Evolutionary conservation across 2,329 filamentous ascomycete genomes (phyloP).

Genomic region (Cladosporium sp.): DNA sequence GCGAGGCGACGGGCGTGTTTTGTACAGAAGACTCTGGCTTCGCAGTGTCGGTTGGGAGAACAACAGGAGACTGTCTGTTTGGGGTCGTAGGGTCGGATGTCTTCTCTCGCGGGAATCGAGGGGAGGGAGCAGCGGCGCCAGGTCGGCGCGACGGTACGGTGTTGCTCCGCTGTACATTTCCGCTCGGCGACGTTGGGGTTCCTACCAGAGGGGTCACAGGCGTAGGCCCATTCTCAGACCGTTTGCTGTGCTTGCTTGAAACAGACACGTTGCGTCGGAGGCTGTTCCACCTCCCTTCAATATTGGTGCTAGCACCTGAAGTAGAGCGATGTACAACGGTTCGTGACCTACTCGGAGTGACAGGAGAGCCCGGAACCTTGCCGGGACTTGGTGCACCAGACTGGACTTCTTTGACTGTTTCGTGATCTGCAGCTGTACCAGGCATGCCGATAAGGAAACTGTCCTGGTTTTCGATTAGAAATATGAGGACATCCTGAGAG

Average conservation of each 20-base stretch:
- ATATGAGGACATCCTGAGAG: slow-evolving; percentile 95
- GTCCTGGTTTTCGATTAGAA: slow-evolving; percentile 96
- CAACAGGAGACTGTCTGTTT: slow-evolving; percentile 19
- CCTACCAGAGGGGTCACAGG: slow-evolving; percentile 52
- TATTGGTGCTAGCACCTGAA: slow-evolving; percentile 82
- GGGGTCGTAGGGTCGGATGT: slow-evolving; percentile 49
- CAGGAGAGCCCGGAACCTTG: slow-evolving; percentile 35
- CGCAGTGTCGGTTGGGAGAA: slow-evolving; percentile 16
- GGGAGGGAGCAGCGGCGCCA: slow-evolving; percentile 58
- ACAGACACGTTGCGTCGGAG: slow-evolving; percentile 85
- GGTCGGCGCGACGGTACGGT: slow-evolving; percentile 81
- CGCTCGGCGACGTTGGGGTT: slow-evolving; percentile 25
- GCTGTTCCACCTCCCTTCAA: slow-evolving; percentile 75
- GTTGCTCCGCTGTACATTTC: slow-evolving; percentile 71
- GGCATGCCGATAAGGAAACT: slow-evolving; percentile 98
- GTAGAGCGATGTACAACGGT: slow-evolving; percentile 64
- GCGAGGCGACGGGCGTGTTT: slow-evolving; percentile 22
- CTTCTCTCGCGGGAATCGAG: slow-evolving; percentile 54
- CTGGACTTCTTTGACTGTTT: slow-evolving; percentile 60
- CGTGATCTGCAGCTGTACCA: slow-evolving; percentile 93
- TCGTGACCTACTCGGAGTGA: slow-evolving; percentile 40
- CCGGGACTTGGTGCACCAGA: slow-evolving; percentile 56
- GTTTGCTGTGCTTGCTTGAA: slow-evolving; percentile 77
- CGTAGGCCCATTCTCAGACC: slow-evolving; percentile 64
- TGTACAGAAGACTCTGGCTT: slow-evolving; percentile 26